Evolutionary conservation across 2,329 filamentous ascomycete species (phyloP), one percentile per base, ranked within the genome.

Genomic region (Penicillium polonicum): DNA sequence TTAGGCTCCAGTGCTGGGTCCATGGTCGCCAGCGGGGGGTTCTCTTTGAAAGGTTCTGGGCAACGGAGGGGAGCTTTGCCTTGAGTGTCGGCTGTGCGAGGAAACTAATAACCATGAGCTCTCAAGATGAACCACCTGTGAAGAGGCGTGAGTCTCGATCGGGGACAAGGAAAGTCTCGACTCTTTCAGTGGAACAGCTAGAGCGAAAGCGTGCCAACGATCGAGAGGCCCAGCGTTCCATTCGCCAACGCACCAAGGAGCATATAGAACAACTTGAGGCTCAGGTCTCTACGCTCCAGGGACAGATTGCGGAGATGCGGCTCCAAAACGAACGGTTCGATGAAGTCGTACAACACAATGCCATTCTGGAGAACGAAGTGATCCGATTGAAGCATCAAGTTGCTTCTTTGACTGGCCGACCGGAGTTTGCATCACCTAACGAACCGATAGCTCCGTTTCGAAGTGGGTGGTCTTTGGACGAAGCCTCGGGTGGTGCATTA

Each of bases 131-230:
- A 35, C 65, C 65, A 1, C 58, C 60, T 19, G 55, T 60, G n/a
- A 74, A 67, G 55, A 74, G 68, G 59, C 69, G 72, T 29, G 73
- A 76, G 51, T 83, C 82, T 45, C 77, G 83, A 68, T 81, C 82
- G 36, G 82, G 83, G 12, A 82, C 82, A 44, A 79, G 83, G 58
- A 85, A 82, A 68, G 83, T 85, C 42, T 81, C 80, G 38, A 82
- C 81, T 10, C 74, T 85, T 54, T 83, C 82, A 17, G 78, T 81
- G 33, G 82, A 83, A 57, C 83, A 85, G 65, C 74, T 85, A 48
- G 83, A 85, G 65, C 75, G 83, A 50, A 85, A 85, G 69, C 77
- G 83, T 58, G 83, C 83, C 60, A 85, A 85, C 69, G 83, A 85
- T 68, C 78, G 83, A 60, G 83, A 85, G 70, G 83, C 83, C 53